These are phyloP conservation scores for Aspergillus baeticus DNA, from an alignment of 495 filamentous ascomycete species.

Conservation along the genomic window DNA sequence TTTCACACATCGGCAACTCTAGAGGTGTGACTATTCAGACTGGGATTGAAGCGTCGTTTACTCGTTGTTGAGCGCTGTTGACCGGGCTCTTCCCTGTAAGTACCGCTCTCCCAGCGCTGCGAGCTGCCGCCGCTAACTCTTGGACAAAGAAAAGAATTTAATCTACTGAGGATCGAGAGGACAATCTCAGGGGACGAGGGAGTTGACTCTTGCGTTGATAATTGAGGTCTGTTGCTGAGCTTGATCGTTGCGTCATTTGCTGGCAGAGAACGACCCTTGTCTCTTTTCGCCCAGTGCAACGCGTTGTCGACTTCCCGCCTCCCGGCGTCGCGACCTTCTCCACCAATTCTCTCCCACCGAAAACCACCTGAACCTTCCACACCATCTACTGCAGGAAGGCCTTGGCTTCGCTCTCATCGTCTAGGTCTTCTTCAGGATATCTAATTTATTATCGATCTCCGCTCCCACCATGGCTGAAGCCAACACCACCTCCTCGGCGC, in stretches of 20 bases:
- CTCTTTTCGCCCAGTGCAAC: slow-evolving; percentile 31
- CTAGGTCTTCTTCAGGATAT: slow-evolving; percentile 7
- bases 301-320: slow-evolving; percentile 44
- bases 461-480: slow-evolving; percentile 45
- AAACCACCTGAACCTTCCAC: slow-evolving; percentile 22
- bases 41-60: background rate
- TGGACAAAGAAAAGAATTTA: slow-evolving; percentile 7
- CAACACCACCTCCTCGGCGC: slow-evolving; percentile 33
- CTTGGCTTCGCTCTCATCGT: slow-evolving; percentile 13
- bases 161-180: background rate
- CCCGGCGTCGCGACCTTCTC: slow-evolving; percentile 42
- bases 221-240: slow-evolving; percentile 10
- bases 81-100: background rate
- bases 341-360: slow-evolving; percentile 32
- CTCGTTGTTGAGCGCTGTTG: background rate
- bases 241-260: slow-evolving; percentile 28
- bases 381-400: slow-evolving; percentile 16
- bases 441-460: slow-evolving; percentile 14
- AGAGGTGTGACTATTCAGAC: background rate
- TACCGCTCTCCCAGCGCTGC: background rate
- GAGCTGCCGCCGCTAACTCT: background rate
- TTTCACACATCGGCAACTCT: background rate
- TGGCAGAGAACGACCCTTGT: slow-evolving; percentile 16
- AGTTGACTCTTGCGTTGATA: background rate
- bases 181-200: background rate